Percentiles rank a stretch among this genome's conserved stretches.
phyloP scores from a whole-genome alignment of 2,329 filamentous ascomycete species.

The Ophiostoma piceae region DNA sequence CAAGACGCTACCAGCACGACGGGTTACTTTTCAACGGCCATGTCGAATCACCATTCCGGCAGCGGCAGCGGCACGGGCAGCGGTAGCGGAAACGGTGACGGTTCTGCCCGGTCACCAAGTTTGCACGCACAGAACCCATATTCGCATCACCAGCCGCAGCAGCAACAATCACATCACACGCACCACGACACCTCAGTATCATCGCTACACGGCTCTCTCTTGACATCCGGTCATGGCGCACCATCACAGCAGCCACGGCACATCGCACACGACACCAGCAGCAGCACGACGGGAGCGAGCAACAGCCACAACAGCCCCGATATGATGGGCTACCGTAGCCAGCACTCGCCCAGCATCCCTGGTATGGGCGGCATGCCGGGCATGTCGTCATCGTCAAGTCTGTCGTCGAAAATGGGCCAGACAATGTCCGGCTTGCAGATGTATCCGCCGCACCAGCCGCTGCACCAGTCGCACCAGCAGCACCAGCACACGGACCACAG shows the following conservation, averaged over 20 bases:
- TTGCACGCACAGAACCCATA: background rate
- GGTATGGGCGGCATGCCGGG: slow-evolving; percentile 11
- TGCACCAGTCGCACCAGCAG: slow-evolving; percentile 17
- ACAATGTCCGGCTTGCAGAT: slow-evolving; percentile 19
- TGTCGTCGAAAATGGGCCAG: slow-evolving; percentile 17
- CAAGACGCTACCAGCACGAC: slow-evolving; percentile 14
- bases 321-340: slow-evolving; percentile 20
- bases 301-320: slow-evolving; percentile 11
- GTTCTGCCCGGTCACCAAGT: background rate
- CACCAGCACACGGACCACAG: background rate
- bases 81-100: background rate
- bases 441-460: slow-evolving; percentile 14
- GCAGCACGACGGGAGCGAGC: background rate
- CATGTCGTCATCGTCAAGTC: slow-evolving; percentile 14
- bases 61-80: slow-evolving; percentile 9
- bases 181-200: background rate
- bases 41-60: background rate
- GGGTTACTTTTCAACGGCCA: background rate
- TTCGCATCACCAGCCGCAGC: slow-evolving; percentile 9
- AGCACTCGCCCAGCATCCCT: slow-evolving; percentile 14
- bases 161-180: background rate
- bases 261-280: background rate
- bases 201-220: background rate
- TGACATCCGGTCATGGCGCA: slow-evolving; percentile 8
- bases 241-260: background rate